Conservation (phyloP, 139 green algal species). For the Monoraphidium neglectum region DNA sequence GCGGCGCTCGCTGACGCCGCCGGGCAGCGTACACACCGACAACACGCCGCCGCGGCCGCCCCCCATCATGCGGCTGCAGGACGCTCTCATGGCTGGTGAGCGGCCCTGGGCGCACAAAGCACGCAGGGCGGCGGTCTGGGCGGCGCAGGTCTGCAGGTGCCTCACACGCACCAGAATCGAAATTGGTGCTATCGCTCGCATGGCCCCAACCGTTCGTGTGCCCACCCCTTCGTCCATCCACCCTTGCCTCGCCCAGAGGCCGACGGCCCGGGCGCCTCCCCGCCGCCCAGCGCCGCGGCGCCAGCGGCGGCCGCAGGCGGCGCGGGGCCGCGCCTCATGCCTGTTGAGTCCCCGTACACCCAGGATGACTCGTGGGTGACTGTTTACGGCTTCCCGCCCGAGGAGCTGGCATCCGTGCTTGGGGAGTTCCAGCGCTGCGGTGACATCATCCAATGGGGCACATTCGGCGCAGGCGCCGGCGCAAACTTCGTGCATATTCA, state of each 20-base stretch:
- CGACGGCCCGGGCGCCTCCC: neutral
- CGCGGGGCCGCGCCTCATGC: conserved; percentile 7
- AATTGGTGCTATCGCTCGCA: no score
- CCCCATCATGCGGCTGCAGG: conserved; percentile 35
- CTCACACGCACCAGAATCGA: no score
- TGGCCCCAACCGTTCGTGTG: no score
- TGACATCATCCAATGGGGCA: conserved; percentile 60
- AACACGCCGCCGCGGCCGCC: conserved; percentile 38
- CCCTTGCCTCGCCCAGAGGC: conserved; percentile 20
- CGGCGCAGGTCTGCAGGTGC: no score
- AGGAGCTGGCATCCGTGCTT: conserved; percentile 43
- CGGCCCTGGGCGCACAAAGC: neutral
- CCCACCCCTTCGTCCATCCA: no score
- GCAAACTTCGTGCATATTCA: conserved; percentile 64
- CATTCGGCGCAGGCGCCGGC: conserved; percentile 37
- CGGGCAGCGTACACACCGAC: conserved; percentile 38
- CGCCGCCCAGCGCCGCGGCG: conserved; percentile 3
- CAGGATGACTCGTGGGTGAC: conserved; percentile 63
- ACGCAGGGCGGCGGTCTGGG: neutral
- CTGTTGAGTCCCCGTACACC: conserved; percentile 19
- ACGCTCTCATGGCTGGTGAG: conserved; percentile 21
- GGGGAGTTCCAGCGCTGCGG: conserved; percentile 57
- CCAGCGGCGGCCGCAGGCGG: neutral
- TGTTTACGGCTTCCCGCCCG: conserved; percentile 52
- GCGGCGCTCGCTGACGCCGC: conserved; percentile 21